phyloP scores from a whole-genome alignment of 768 basidiomycete genomes.

The Termitomyces sp. region DNA sequence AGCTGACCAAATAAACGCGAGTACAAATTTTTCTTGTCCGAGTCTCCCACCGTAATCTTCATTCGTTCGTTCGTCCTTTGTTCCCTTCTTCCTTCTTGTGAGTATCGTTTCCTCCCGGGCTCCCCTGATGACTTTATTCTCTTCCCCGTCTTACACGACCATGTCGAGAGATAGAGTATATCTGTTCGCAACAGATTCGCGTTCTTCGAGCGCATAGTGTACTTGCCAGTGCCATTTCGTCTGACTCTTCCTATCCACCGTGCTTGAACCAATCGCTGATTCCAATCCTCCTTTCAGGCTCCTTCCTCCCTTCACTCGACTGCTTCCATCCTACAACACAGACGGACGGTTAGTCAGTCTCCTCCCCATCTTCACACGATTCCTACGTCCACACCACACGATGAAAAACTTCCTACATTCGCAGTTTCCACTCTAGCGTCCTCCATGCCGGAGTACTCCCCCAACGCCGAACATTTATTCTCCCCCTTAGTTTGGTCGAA shows the following conservation, averaged over 20 bases:
- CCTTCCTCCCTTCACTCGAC: too few relatives aligned
- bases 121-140: conserved; percentile 68
- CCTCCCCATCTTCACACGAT: background rate
- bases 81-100: background rate
- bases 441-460: conserved; percentile 73
- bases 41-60: too few relatives aligned
- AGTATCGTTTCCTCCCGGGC: background rate
- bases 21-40: background rate
- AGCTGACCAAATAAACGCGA: background rate
- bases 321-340: too few relatives aligned
- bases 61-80: background rate
- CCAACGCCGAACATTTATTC: conserved; percentile 66
- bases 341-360: background rate
- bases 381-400: conserved; percentile 21
- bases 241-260: conserved; percentile 41
- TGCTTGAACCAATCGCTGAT: conserved; percentile 5
- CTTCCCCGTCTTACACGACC: conserved; percentile 92
- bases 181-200: conserved; percentile 76
- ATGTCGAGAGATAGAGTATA: conserved; percentile 78
- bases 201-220: conserved; percentile 60
- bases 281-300: too few relatives aligned
- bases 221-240: conserved; percentile 90
- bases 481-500: conserved; percentile 72
- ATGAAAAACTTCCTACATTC: conserved; percentile 73
- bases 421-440: conserved; percentile 86